These are phyloP conservation scores for Cladosporium sp. DNA, from an alignment of 2,329 filamentous ascomycete species.

Conservation along the genomic window DNA sequence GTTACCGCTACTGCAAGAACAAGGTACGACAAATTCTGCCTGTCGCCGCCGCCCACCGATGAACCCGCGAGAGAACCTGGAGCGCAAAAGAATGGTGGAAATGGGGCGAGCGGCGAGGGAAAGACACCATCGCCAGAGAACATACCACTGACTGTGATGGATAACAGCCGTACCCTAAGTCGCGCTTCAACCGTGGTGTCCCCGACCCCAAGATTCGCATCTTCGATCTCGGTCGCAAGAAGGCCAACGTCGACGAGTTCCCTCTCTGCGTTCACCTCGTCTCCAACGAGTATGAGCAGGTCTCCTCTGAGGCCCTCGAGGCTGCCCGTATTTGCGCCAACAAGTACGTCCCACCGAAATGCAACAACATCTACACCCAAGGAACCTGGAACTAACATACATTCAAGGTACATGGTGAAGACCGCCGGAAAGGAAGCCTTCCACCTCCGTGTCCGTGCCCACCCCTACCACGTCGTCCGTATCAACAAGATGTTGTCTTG, in stretches of 20 bases:
- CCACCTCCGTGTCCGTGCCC: constrained; percentile 73
- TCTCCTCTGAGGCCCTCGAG: constrained; percentile 98
- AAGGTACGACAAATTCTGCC: constrained; percentile 63
- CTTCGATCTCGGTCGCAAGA: constrained; percentile 71
- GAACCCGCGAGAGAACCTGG: background rate
- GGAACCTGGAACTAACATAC: constrained; percentile 15
- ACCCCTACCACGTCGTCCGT: constrained; percentile 99
- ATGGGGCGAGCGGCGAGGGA: constrained; percentile 13
- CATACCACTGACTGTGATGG: constrained; percentile 27
- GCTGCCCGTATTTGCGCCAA: constrained; percentile 99
- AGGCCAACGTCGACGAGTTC: constrained; percentile 98
- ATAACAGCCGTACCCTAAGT: constrained; percentile 91
- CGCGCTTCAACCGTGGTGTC: constrained; percentile 97
- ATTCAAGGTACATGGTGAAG: constrained; percentile 61
- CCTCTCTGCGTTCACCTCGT: constrained; percentile 98
- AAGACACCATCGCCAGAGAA: constrained; percentile 15
- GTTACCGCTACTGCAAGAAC: constrained; percentile 99
- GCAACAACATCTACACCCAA: background rate
- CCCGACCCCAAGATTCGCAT: constrained; percentile 76
- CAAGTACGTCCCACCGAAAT: constrained; percentile 60
- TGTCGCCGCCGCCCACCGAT: constrained; percentile 3
- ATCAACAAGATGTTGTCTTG: constrained; percentile 99
- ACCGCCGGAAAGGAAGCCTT: constrained; percentile 67
- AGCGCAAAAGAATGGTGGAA: constrained; percentile 10
- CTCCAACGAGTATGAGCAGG: constrained; percentile 99